Conservation (phyloP, 208 protist genomes). For the Leptomonas pyrrhocoris region DNA sequence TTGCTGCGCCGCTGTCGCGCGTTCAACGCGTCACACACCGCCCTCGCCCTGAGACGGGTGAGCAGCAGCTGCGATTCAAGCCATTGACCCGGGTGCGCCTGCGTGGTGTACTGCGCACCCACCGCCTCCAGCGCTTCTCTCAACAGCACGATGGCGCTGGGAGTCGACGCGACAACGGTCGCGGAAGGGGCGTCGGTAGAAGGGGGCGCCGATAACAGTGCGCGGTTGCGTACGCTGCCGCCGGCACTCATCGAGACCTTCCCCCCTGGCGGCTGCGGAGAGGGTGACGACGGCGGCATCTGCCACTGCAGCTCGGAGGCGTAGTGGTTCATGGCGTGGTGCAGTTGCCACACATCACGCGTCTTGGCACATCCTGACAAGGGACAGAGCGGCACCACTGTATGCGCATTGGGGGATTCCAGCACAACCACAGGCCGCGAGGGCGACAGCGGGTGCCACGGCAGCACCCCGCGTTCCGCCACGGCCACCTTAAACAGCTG, state of each 20-base stretch:
- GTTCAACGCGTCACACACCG: conserved; percentile 9
- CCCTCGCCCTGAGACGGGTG: conserved; percentile 40
- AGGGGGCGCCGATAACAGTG: neutral
- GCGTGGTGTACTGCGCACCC: conserved; percentile 55
- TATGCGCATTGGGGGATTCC: conserved; percentile 12
- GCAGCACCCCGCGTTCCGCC: conserved; percentile 18
- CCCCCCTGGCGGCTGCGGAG: neutral
- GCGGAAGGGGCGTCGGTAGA: neutral
- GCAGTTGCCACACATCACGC: conserved; percentile 35
- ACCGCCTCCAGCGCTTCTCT: conserved; percentile 43
- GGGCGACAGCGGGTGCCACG: conserved; percentile 14
- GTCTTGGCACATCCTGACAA: conserved; percentile 30
- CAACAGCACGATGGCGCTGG: conserved; percentile 22
- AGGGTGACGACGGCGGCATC: neutral
- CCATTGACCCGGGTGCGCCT: conserved; percentile 54
- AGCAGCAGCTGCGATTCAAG: conserved; percentile 61
- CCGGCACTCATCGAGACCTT: neutral
- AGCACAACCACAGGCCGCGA: conserved; percentile 1
- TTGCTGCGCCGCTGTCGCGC: conserved; percentile 8
- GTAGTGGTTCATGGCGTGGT: conserved; percentile 44
- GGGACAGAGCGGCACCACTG: conserved; percentile 20
- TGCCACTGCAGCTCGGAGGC: conserved; percentile 16
- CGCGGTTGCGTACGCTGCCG: neutral
- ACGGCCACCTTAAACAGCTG: conserved; percentile 15
- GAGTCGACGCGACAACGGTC: neutral